Base-by-base conservation (phyloP, 495 filamentous ascomycete species). In the Neurospora discreta region DNA sequence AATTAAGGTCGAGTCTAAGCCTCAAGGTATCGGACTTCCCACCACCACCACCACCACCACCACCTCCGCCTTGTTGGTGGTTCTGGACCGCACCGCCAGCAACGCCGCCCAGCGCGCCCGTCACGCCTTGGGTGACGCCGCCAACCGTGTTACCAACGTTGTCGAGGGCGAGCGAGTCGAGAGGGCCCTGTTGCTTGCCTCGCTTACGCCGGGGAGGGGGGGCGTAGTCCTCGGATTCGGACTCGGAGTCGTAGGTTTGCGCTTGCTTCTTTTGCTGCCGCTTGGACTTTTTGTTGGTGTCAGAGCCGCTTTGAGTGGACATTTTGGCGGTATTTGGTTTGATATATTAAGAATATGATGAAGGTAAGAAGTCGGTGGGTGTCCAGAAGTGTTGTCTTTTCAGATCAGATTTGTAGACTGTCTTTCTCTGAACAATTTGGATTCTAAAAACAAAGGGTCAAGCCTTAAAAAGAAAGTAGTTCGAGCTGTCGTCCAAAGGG, bases 1-100 rank as follows among this genome's bases (percentile, higher is more conserved):
- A 82, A 79, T 97, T 96, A 68, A 97, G 80, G 77, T 97, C 93
- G 71, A 97, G 81, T 70, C 93, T 83, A 77, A 97, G 77, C 71
- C 89, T 81, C 71, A 97, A 78, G 76, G 94, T 90, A 77, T 94
- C 90, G 71, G 77, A 81, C 77, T 82, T 84, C 72, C 71, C 77
- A 44, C 86, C 84, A 41, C 86, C 86, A 46, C 87, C 85, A 30
- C 88, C 87, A 10, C 87, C 86, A 46, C 87, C 85, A 30, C 88
- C 87, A 46, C 87, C 85, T 33, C 88, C 87, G 8, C 87, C 86
- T 1, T 80, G 72, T 23, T 81, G 71, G 26, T 60, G 52, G 23
- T 60, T 60, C 3, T 79, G 58, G 46, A 79, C 76, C 65, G 78
- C 83, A 68, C 52, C 70, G 69, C 88, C 88, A 30, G 88, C 84